These are phyloP conservation scores for Aspergillus haitiensis DNA, from an alignment of 495 filamentous ascomycete species.

Conservation along the genomic window DNA sequence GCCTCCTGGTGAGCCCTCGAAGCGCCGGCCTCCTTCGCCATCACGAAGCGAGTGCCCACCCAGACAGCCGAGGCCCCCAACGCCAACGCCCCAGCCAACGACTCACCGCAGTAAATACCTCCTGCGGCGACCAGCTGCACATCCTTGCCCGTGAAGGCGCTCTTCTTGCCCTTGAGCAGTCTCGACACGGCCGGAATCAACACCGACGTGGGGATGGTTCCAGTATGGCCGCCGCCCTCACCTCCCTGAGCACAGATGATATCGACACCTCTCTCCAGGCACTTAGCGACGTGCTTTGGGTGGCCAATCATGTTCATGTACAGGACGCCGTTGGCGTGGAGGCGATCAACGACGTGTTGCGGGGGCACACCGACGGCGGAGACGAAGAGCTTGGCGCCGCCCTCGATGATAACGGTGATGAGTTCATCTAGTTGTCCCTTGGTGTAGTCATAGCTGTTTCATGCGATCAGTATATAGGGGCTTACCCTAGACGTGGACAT, in stretches of 20 bases:
- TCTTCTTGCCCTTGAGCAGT: slow-evolving; percentile 75
- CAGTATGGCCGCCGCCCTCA: slow-evolving; percentile 88
- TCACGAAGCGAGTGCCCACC: slow-evolving; percentile 94
- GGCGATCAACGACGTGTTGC: slow-evolving; percentile 77
- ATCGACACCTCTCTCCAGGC: slow-evolving; percentile 83
- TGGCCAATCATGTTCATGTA: slow-evolving; percentile 99
- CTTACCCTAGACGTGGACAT: too few relatives aligned
- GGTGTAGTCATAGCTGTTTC: slow-evolving; percentile 90
- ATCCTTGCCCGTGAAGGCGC: slow-evolving; percentile 77
- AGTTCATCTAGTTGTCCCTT: slow-evolving; percentile 95
- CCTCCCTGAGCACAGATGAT: slow-evolving; percentile 92
- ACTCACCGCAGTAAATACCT: slow-evolving; percentile 88
- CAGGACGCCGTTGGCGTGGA: slow-evolving; percentile 81
- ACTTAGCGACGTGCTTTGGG: slow-evolving; percentile 96
- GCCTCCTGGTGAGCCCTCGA: slow-evolving; percentile 94
- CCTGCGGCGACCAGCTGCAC: slow-evolving; percentile 93
- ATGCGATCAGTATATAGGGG: neutral
- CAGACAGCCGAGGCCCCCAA: slow-evolving; percentile 90
- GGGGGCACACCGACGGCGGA: slow-evolving; percentile 94
- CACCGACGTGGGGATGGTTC: slow-evolving; percentile 81
- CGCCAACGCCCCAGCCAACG: slow-evolving; percentile 85
- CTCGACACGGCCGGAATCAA: slow-evolving; percentile 88
- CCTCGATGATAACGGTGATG: slow-evolving; percentile 85
- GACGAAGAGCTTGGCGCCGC: slow-evolving; percentile 88
- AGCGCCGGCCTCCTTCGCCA: slow-evolving; percentile 89